Base-by-base conservation (phyloP, 1,284 basidiomycete genomes). In the Malassezia sympodialis region DNA sequence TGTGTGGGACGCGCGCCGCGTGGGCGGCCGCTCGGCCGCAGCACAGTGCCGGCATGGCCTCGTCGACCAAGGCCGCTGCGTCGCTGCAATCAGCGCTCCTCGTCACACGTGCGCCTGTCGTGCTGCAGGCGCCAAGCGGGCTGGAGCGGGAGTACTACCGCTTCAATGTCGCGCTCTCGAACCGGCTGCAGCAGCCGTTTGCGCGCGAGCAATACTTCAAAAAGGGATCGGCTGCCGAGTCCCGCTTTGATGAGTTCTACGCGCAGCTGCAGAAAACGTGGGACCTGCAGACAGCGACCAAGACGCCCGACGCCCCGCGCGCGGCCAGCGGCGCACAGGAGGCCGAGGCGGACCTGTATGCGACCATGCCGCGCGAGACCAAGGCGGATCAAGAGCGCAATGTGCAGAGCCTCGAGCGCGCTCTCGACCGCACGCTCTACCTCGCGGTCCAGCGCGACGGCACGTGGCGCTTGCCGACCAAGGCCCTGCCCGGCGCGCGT, bases 131-230 rank as follows among this genome's bases (percentile, higher is more conserved):
- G 0, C 87, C 84, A 0, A 83, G 82, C 7, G 78, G 80, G 1
- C 86, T 96, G 67, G 91, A 93, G 77, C 78, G 80, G 64, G 83
- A 89, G 11, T 94, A 89, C 77, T 86, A 87, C 77, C 79, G 82
- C 48, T 94, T 94, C 80, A 87, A 90, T 72, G 80, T 82, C 10
- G 82, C 85, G 50, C 82, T 96, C 61, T 82, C 84, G 61, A 84
- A 88, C 63, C 85, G 89, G 5, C 78, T 96, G 39, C 84, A 86
- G 71, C 90, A 90, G 70, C 90, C 91, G 0, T 85, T 90, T 75
- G 85, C 88, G 15, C 81, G 83, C 53, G 84, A 89, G 40, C 93
- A 94, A 76, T 96, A 94, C 79, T 96, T 96, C 81, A 91, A 91
- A 76, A 83, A 85, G 56, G 91, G 90, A 0, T 88, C 88, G 0